Evolutionary conservation across 1,139 yeast species (phyloP), one percentile per base, ranked within the genome.

Genomic region (Hansenula sp.): DNA sequence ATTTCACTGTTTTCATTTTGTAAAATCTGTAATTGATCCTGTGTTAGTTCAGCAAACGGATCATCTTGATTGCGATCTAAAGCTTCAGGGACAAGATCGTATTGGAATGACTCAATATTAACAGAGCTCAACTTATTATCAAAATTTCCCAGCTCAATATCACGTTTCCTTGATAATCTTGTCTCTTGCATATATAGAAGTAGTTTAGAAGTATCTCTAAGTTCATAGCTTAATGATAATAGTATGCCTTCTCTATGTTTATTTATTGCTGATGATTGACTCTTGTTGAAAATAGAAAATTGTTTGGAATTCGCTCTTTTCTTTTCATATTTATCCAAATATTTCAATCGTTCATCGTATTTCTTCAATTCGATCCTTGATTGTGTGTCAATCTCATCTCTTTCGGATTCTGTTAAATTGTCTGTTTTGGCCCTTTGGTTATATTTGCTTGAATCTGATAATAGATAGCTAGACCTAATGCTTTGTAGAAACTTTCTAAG

Each of bases 1-100:
- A 91, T 70, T 45, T 80, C 83, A 48, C 78, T 74, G 61, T 88
- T 93, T 60, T 93, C 98, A 13, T 69, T 65, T 52, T 84, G 82
- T 25, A 90, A 70, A 47, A 81, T 74, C 57, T 82, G 87, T 30
- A 86, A 57, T 59, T 87, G 94, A 48, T 79, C 80, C 44, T 79
- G 81, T 0, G 81, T 59, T 19, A 81, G 60, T 39, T 58, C 61
- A 1, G 63, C 51, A 37, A 63, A 50, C 3, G 65, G 58, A 19
- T 63, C 61, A 30, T 7, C 2, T 8, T 60, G 60, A 44, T 58
- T 62, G 34, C 50, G 56, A 36, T 33, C 35, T 7, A 33, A 19
- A 8, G 33, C 64, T 18, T 65, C 68, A 2, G 60, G 51, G 9
- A 57, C 49, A 21, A 56, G 19, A 3, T 35, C 34, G 36, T 47